Percentiles rank a stretch among this genome's conserved stretches.
phyloP scores from a whole-genome alignment of 805 yeast genomes.

The Tetrapisispora namnaoensis region DNA sequence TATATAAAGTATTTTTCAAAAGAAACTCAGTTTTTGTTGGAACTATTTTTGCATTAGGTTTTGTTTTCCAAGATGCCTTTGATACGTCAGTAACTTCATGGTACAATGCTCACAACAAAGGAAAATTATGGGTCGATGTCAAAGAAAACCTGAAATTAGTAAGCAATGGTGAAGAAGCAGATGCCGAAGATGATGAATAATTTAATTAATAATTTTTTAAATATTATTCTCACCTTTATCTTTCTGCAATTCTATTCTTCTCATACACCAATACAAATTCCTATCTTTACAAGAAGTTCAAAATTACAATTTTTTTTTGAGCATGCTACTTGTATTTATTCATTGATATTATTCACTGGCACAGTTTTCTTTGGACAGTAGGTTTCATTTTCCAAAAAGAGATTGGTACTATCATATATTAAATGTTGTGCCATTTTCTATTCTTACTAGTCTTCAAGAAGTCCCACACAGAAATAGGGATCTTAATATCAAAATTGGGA shows the following conservation, averaged over 20 bases:
- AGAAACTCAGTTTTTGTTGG: slow-evolving; percentile 87
- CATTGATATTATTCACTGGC: slow-evolving; percentile 1
- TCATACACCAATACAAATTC: background rate
- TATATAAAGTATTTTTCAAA: slow-evolving; percentile 66
- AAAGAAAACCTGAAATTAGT: slow-evolving; percentile 39
- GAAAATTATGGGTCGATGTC: slow-evolving; percentile 79
- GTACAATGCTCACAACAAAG: slow-evolving; percentile 73
- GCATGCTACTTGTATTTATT: background rate
- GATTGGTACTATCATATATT: no score
- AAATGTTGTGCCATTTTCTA: background rate
- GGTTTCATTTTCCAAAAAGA: background rate
- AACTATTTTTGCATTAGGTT: slow-evolving; percentile 73
- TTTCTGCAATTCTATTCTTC: background rate
- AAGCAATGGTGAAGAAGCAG: slow-evolving; percentile 50
- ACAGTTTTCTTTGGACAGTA: background rate
- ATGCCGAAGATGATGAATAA: slow-evolving; percentile 32
- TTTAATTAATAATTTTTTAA: background rate
- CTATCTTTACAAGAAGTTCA: background rate
- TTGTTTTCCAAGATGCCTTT: slow-evolving; percentile 71
- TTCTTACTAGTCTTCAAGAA: background rate
- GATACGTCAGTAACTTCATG: slow-evolving; percentile 57
- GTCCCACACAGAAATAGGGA: background rate
- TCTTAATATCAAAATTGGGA: background rate
- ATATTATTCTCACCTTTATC: background rate
- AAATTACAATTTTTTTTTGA: no score